Conservation (phyloP, 2,329 filamentous ascomycete genomes). For the Cladosporium halotolerans region DNA sequence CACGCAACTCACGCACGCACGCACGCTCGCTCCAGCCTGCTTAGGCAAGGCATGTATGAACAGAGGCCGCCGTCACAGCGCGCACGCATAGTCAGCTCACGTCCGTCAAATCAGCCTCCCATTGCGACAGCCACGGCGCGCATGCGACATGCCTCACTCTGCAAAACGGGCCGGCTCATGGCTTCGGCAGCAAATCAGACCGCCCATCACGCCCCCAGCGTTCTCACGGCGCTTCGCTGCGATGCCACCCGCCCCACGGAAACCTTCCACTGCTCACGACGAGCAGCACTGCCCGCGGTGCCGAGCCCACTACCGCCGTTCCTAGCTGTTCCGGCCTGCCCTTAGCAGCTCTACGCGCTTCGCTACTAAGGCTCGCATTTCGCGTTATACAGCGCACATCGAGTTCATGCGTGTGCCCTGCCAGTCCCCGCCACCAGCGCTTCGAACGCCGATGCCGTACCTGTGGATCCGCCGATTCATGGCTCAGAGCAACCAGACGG, state of each 20-base stretch:
- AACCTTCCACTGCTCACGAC: slow-evolving; percentile 1
- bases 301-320: not conserved
- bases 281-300: not conserved
- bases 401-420: not conserved
- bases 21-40: not conserved
- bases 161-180: slow-evolving; percentile 6
- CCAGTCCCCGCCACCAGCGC: slow-evolving; percentile 1
- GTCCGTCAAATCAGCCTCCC: slow-evolving; percentile 1
- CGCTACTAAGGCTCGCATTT: not conserved
- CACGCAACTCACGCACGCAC: not conserved
- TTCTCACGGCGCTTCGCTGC: not conserved
- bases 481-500: slow-evolving; percentile 7
- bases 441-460: not conserved
- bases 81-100: not conserved
- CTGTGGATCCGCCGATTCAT: not conserved
- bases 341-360: too few relatives aligned
- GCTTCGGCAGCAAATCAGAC: not conserved
- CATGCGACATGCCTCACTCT: slow-evolving; percentile 4
- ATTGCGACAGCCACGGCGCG: not conserved
- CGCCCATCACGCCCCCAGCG: not conserved
- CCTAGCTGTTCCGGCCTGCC: not conserved
- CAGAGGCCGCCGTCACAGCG: not conserved
- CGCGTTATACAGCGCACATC: slow-evolving; percentile 5
- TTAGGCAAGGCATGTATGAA: not conserved
- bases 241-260: not conserved